Evolutionary conservation across 148 eudicot species (phyloP).

Genomic region (Vaccinium macrocarpon): DNA sequence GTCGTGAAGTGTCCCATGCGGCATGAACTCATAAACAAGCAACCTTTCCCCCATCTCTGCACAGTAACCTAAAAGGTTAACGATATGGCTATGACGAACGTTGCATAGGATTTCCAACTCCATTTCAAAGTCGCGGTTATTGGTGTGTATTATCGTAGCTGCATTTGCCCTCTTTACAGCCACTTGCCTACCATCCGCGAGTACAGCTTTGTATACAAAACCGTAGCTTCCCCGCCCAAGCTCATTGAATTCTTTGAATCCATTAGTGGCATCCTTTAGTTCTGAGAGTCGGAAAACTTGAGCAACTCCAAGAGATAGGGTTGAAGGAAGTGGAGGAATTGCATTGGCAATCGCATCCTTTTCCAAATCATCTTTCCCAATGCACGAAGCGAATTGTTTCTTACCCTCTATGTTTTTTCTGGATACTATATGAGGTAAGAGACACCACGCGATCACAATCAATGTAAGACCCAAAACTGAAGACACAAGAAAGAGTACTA

Average conservation of each 20-base stretch:
- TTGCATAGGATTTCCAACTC: conserved; percentile 88
- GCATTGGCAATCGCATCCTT: conserved; percentile 36
- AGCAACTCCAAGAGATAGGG: conserved; percentile 70
- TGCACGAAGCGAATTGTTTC: conserved; percentile 60
- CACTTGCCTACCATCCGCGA: conserved; percentile 77
- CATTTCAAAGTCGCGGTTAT: conserved; percentile 73
- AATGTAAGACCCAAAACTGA: conserved; percentile 57
- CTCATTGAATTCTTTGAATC: conserved; percentile 97
- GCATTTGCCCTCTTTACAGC: conserved; percentile 96
- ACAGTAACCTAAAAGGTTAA: conserved; percentile 89
- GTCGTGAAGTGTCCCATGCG: conserved; percentile 86
- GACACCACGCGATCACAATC: conserved; percentile 62
- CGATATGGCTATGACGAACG: conserved; percentile 67
- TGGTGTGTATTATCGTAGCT: conserved; percentile 89
- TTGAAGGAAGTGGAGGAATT: conserved; percentile 31
- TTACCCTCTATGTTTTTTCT: conserved; percentile 45
- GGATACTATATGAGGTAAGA: conserved; percentile 49
- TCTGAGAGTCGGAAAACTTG: conserved; percentile 86
- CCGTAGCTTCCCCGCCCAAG: conserved; percentile 96
- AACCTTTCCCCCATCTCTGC: conserved; percentile 95
- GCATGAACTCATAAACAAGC: conserved; percentile 91
- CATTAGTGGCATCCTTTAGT: conserved; percentile 89
- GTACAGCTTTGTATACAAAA: conserved; percentile 84
- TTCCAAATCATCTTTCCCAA: conserved; percentile 49
- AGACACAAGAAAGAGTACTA: conserved; percentile 61